These are phyloP conservation scores for Tripterygium wilfordii DNA, from an alignment of 177 flowering plant genomes.

Conservation along the genomic window DNA sequence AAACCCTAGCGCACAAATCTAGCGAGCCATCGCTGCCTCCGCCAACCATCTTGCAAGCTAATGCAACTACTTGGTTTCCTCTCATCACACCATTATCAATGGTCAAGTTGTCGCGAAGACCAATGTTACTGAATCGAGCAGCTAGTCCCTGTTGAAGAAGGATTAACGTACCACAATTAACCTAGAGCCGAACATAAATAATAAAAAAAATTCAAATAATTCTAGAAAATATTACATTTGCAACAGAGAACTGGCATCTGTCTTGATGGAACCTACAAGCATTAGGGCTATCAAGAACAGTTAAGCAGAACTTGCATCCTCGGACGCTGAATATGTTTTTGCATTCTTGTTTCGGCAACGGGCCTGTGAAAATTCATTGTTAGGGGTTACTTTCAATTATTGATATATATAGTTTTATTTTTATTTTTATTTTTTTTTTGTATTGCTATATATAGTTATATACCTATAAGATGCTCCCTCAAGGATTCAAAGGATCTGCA, in stretches of 20 bases:
- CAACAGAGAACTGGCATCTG: slow-evolving; percentile 52
- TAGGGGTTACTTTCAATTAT: background rate
- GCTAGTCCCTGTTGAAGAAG: slow-evolving; percentile 15
- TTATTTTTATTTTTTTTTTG: slow-evolving; percentile 28
- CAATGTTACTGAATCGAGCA: slow-evolving; percentile 38
- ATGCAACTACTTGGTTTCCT: slow-evolving; percentile 51
- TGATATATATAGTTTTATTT: slow-evolving; percentile 24
- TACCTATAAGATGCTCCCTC: slow-evolving; percentile 87
- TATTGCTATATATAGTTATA: background rate
- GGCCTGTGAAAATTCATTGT: slow-evolving; percentile 48
- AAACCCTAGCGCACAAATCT: slow-evolving; percentile 80
- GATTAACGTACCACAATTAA: background rate
- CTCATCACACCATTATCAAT: slow-evolving; percentile 35
- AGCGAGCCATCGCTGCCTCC: slow-evolving; percentile 87
- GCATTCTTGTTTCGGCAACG: slow-evolving; percentile 85
- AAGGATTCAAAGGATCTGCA: slow-evolving; percentile 82
- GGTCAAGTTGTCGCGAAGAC: slow-evolving; percentile 37
- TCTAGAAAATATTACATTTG: slow-evolving; percentile 11
- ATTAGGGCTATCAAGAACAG: slow-evolving; percentile 49
- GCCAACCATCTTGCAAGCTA: slow-evolving; percentile 90
- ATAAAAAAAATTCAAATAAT: too few species aligned
- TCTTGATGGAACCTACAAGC: slow-evolving; percentile 55
- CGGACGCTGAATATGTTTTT: slow-evolving; percentile 49
- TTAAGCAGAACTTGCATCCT: slow-evolving; percentile 79
- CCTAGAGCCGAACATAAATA: too few species aligned